phyloP scores from a whole-genome alignment of 305 asterid genomes.

The Plantago lanceolata region DNA sequence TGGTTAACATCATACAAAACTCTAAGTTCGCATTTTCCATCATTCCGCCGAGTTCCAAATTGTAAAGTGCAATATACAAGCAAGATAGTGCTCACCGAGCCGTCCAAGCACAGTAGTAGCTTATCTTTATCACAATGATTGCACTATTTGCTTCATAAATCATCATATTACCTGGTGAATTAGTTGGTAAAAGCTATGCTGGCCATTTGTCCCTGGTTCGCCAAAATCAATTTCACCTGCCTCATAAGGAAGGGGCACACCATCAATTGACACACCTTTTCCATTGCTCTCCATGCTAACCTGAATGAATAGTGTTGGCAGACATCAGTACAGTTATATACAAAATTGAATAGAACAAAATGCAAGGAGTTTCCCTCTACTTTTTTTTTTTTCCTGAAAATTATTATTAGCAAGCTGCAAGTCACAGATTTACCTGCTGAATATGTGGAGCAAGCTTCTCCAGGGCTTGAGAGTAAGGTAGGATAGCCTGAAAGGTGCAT shows the following conservation, averaged over 20 bases:
- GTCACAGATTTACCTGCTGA: slow-evolving; percentile 67
- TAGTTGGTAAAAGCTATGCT: slow-evolving; percentile 98
- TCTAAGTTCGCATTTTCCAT: not conserved
- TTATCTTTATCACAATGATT: not conserved
- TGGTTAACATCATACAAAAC: not conserved
- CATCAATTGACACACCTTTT: slow-evolving; percentile 94
- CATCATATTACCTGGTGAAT: slow-evolving; percentile 79
- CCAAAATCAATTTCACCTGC: slow-evolving; percentile 99
- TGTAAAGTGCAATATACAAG: slow-evolving; percentile 14
- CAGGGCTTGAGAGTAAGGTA: slow-evolving; percentile 95
- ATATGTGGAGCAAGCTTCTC: slow-evolving; percentile 96
- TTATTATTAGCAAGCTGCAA: not conserved
- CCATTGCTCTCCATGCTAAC: slow-evolving; percentile 99
- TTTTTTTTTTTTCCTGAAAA: too few species aligned
- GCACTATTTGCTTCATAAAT: not conserved
- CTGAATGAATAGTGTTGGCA: slow-evolving; percentile 34
- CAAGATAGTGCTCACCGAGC: not conserved
- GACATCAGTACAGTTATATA: slow-evolving; percentile 16
- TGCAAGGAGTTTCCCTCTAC: slow-evolving; percentile 20
- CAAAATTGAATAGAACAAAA: slow-evolving; percentile 18
- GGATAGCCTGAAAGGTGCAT: slow-evolving; percentile 67
- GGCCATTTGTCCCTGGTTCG: slow-evolving; percentile 99
- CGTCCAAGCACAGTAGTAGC: slow-evolving; percentile 9
- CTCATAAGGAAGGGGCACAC: slow-evolving; percentile 85
- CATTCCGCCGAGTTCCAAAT: not conserved